These are phyloP conservation scores for Coemansia sp. DNA, from an alignment of 192 early-diverging fungal species.

Conservation along the genomic window DNA sequence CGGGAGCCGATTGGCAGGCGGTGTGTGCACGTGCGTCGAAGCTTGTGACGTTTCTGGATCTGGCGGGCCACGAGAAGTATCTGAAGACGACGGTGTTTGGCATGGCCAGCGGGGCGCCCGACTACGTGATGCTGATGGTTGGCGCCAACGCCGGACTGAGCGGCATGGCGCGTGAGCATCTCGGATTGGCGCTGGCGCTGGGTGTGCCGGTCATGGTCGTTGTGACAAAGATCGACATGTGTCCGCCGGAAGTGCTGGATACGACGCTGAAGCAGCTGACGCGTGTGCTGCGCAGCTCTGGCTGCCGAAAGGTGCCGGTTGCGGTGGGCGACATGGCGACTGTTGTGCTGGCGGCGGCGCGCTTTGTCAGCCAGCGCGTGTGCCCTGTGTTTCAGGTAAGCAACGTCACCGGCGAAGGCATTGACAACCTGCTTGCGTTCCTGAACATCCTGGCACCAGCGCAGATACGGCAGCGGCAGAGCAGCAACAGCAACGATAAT, in stretches of 20 bases:
- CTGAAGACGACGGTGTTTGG: constrained; percentile 96
- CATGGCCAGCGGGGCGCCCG: constrained; percentile 88
- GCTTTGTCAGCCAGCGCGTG: constrained; percentile 84
- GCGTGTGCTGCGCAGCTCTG: constrained; percentile 82
- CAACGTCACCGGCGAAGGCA: constrained; percentile 83
- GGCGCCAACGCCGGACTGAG: constrained; percentile 84
- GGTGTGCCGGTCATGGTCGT: constrained; percentile 88
- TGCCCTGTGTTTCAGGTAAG: constrained; percentile 96
- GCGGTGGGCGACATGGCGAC: constrained; percentile 74
- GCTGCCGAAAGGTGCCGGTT: constrained; percentile 91
- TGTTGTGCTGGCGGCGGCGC: constrained; percentile 75
- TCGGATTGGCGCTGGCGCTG: constrained; percentile 85
- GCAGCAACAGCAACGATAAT: not conserved
- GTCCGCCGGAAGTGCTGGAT: constrained; percentile 81
- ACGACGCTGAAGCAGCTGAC: constrained; percentile 80
- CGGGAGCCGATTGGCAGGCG: constrained; percentile 81
- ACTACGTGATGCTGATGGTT: constrained; percentile 92
- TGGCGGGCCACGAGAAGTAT: constrained; percentile 94
- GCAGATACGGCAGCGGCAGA: not conserved
- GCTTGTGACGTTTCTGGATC: constrained; percentile 67
- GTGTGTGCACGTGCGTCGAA: constrained; percentile 77
- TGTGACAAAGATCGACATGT: constrained; percentile 96
- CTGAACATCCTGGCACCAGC: constrained; percentile 76
- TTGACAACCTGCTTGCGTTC: constrained; percentile 76
- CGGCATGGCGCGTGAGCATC: constrained; percentile 94